phyloP scores from a whole-genome alignment of 2,329 filamentous ascomycete species.

The Ciborinia camelliae region DNA sequence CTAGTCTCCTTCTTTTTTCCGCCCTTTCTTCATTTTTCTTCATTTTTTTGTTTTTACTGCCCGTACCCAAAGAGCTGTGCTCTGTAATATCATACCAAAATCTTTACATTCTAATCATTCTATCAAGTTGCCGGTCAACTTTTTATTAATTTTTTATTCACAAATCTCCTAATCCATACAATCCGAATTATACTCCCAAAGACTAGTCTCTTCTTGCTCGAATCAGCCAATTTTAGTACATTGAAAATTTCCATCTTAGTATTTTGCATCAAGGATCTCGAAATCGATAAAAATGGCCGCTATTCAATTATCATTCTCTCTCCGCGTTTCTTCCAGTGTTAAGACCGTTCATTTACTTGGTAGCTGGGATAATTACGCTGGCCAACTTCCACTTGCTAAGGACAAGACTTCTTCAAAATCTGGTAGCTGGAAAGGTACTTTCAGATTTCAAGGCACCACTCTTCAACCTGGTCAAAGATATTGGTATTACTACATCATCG shows the following conservation, averaged over 20 bases:
- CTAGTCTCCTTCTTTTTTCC: slow-evolving; percentile 45
- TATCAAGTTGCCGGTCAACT: slow-evolving; percentile 51
- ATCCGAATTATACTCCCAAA: slow-evolving; percentile 20
- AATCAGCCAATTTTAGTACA: slow-evolving; percentile 36
- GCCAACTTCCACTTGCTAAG: slow-evolving; percentile 91
- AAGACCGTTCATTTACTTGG: slow-evolving; percentile 97
- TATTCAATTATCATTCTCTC: slow-evolving; percentile 91
- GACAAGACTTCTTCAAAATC: slow-evolving; percentile 79
- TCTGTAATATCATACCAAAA: slow-evolving; percentile 42
- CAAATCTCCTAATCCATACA: slow-evolving; percentile 41
- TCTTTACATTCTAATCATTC: slow-evolving; percentile 37
- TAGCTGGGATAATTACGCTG: slow-evolving; percentile 96
- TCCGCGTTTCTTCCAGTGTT: slow-evolving; percentile 92
- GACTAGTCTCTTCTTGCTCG: slow-evolving; percentile 42
- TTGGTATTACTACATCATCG: slow-evolving; percentile 99
- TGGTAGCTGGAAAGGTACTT: slow-evolving; percentile 92
- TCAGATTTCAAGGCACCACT: slow-evolving; percentile 86
- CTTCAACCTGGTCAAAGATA: slow-evolving; percentile 88
- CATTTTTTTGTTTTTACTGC: slow-evolving; percentile 35
- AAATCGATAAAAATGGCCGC: slow-evolving; percentile 67
- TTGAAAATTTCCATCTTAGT: slow-evolving; percentile 29
- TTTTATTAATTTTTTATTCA: slow-evolving; percentile 52
- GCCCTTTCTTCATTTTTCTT: slow-evolving; percentile 49
- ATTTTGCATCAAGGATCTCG: slow-evolving; percentile 38
- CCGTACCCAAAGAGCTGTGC: slow-evolving; percentile 52